These are phyloP conservation scores for Tuber melanosporum DNA, from an alignment of 495 filamentous ascomycete genomes.

Conservation along the genomic window DNA sequence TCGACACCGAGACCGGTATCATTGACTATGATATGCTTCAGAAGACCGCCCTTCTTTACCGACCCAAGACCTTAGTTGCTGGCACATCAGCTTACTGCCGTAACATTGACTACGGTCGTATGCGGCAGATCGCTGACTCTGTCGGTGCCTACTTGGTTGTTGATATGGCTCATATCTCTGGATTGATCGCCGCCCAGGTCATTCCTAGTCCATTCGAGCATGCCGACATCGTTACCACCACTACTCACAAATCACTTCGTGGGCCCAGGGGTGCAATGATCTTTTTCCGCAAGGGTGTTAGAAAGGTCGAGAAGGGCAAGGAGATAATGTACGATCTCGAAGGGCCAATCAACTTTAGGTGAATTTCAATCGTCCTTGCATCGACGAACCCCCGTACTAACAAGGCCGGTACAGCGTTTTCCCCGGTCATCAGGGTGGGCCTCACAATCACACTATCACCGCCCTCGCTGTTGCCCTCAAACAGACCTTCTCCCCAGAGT, in stretches of 20 bases:
- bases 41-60: slow-evolving; percentile 86
- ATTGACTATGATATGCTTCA: slow-evolving; percentile 95
- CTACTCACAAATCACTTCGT: slow-evolving; percentile 98
- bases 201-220: slow-evolving; percentile 91
- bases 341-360: slow-evolving; percentile 82
- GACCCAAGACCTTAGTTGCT: slow-evolving; percentile 91
- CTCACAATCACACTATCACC: slow-evolving; percentile 99
- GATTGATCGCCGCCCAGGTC: slow-evolving; percentile 84
- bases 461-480: slow-evolving; percentile 93
- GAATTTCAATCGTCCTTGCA: not conserved
- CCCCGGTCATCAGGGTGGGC: slow-evolving; percentile 97
- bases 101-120: slow-evolving; percentile 91
- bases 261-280: slow-evolving; percentile 99
- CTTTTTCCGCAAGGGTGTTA: slow-evolving; percentile 96
- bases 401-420: slow-evolving; percentile 56
- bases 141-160: slow-evolving; percentile 91
- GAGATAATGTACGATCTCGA: slow-evolving; percentile 90
- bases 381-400: not conserved
- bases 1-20: slow-evolving; percentile 84
- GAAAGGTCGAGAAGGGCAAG: slow-evolving; percentile 88
- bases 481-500: slow-evolving; percentile 87
- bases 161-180: slow-evolving; percentile 99
- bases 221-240: slow-evolving; percentile 96
- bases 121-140: slow-evolving; percentile 93
- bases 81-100: slow-evolving; percentile 99